phyloP scores from a whole-genome alignment of 345 rosid genomes.

The Clausena lansium region DNA sequence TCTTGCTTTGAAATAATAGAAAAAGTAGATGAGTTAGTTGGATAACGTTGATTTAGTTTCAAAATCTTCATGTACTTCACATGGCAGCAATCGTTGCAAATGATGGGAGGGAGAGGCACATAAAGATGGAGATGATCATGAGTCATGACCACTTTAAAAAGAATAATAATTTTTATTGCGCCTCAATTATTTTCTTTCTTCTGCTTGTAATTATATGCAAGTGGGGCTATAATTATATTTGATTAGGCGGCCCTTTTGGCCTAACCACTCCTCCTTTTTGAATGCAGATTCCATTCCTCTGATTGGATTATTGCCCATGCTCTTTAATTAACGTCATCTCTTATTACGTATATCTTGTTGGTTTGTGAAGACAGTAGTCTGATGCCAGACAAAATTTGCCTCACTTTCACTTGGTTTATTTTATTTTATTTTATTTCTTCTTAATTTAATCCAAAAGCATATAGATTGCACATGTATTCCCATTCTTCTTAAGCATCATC shows the following conservation, averaged over 20 bases:
- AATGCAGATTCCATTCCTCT: conserved; percentile 11
- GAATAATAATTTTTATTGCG: neutral
- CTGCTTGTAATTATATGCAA: conserved; percentile 44
- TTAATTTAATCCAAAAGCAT: conserved; percentile 5
- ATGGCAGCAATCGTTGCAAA: conserved; percentile 34
- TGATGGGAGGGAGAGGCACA: conserved; percentile 23
- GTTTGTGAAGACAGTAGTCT: neutral
- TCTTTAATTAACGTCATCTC: conserved; percentile 13
- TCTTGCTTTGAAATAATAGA: neutral
- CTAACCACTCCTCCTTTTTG: conserved; percentile 26
- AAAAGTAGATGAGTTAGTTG: neutral
- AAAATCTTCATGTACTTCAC: conserved; percentile 29
- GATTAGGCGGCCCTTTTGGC: conserved; percentile 22
- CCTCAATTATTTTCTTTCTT: conserved; percentile 34
- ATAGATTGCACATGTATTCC: neutral
- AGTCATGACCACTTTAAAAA: conserved; percentile 18
- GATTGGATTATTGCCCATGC: conserved; percentile 18
- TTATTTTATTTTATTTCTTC: neutral
- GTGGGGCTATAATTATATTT: conserved; percentile 43
- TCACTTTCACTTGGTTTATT: neutral
- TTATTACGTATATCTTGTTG: conserved; percentile 5
- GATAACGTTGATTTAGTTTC: neutral
- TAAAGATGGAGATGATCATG: conserved; percentile 17
- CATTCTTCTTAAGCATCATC: neutral
- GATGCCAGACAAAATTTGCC: conserved; percentile 20